Percentiles rank a stretch among this genome's conserved stretches.
phyloP scores from a whole-genome alignment of 2,329 filamentous ascomycete species.

The Chalara sp. region DNA sequence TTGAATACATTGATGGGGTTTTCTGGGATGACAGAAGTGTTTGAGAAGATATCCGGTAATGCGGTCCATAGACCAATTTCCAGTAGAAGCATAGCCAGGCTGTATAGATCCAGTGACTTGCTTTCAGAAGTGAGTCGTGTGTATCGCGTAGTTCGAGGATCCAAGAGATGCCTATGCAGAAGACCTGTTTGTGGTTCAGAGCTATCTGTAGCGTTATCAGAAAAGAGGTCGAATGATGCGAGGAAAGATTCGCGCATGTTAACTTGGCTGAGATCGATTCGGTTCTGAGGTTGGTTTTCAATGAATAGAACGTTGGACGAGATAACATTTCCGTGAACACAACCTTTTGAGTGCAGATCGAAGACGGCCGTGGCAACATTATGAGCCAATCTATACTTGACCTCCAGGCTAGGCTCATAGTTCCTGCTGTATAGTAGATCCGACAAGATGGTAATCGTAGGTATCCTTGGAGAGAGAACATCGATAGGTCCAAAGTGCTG shows the following conservation, averaged over 20 bases:
- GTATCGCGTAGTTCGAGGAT: slow-evolving; percentile 43
- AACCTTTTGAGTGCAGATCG: slow-evolving; percentile 62
- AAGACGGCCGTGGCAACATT: slow-evolving; percentile 68
- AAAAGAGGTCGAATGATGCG: slow-evolving; percentile 71
- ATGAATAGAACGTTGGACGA: slow-evolving; percentile 64
- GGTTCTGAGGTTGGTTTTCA: slow-evolving; percentile 22
- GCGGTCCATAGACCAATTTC: slow-evolving; percentile 73
- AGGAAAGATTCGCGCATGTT: slow-evolving; percentile 64
- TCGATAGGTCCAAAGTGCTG: slow-evolving; percentile 53
- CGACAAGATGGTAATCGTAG: slow-evolving; percentile 39
- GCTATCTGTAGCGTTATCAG: slow-evolving; percentile 29
- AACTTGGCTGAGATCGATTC: slow-evolving; percentile 28
- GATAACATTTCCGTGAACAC: slow-evolving; percentile 64
- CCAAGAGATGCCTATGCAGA: slow-evolving; percentile 58
- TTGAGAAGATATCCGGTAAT: slow-evolving; percentile 33
- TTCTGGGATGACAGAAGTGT: slow-evolving; percentile 17
- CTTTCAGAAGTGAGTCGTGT: slow-evolving; percentile 48
- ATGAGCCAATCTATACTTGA: slow-evolving; percentile 68
- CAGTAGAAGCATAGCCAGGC: slow-evolving; percentile 64
- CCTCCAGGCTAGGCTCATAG: slow-evolving; percentile 62
- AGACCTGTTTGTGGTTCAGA: slow-evolving; percentile 13
- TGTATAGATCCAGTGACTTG: slow-evolving; percentile 62
- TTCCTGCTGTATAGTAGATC: slow-evolving; percentile 44
- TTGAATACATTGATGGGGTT: slow-evolving; percentile 20
- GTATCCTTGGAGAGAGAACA: slow-evolving; percentile 40